A percentile compares a stretch with the other conserved stretches of the same genome.
These are phyloP conservation scores for Acaromyces ingoldii DNA, from an alignment of 1,284 basidiomycete genomes.

Conservation along the genomic window DNA sequence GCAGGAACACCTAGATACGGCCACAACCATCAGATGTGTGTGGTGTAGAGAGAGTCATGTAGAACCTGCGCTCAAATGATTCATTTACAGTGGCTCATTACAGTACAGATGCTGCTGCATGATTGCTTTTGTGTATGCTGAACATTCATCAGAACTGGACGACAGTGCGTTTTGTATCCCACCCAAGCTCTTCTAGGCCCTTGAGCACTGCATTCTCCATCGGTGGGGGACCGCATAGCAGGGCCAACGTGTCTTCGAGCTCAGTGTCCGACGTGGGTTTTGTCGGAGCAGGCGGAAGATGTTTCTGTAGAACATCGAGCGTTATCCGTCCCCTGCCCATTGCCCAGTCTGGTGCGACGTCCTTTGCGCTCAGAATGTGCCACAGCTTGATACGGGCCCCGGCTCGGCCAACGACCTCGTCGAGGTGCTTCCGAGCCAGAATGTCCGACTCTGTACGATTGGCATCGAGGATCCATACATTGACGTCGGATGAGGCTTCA, in stretches of 20 bases:
- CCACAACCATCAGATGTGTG: too few species aligned
- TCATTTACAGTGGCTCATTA: too few species aligned
- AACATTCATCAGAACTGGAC: constrained; percentile 46
- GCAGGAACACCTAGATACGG: too few species aligned
- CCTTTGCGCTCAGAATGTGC: constrained; percentile 54
- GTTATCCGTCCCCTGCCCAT: constrained; percentile 56
- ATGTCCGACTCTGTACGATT: constrained; percentile 59
- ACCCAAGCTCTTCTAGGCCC: constrained; percentile 30
- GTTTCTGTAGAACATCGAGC: constrained; percentile 52
- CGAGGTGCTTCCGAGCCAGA: constrained; percentile 59
- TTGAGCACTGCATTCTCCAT: constrained; percentile 47
- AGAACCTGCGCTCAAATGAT: too few species aligned
- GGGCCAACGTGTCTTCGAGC: constrained; percentile 52
- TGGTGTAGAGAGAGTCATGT: too few species aligned
- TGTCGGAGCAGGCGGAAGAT: constrained; percentile 51
- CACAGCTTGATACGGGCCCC: constrained; percentile 55
- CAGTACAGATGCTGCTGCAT: too few species aligned
- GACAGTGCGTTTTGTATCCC: constrained; percentile 35
- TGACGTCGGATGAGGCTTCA: constrained; percentile 51
- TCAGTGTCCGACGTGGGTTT: too few species aligned
- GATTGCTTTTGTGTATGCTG: too few species aligned
- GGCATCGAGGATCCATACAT: constrained; percentile 59
- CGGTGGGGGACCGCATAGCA: constrained; percentile 60
- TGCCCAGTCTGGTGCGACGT: constrained; percentile 53
- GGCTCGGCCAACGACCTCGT: constrained; percentile 52